Conservation (phyloP, 2,329 filamentous ascomycete genomes). For the Pseudogymnoascus sp. region DNA sequence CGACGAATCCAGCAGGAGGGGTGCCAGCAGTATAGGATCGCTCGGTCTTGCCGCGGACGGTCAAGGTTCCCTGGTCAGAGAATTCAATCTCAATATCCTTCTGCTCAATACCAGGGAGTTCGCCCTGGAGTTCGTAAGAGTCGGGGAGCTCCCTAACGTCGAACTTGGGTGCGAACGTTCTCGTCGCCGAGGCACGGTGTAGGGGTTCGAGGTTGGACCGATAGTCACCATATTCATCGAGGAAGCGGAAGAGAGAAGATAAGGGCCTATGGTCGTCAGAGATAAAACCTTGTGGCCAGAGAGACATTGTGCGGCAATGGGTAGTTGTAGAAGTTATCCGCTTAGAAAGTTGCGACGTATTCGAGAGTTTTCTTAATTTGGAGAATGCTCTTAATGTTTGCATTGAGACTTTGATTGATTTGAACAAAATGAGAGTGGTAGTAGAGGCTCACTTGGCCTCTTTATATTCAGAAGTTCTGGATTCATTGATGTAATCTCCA, state of each 20-base stretch:
- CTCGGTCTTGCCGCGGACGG: slow-evolving; percentile 63
- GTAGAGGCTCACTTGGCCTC: too few relatives aligned
- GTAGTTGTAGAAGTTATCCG: too few relatives aligned
- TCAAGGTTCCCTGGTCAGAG: slow-evolving; percentile 65
- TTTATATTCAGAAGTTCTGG: too few relatives aligned
- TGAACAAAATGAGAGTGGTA: too few relatives aligned
- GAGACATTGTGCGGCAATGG: too few relatives aligned
- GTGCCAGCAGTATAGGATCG: slow-evolving; percentile 52
- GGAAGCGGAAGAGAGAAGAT: slow-evolving; percentile 55
- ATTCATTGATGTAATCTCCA: not conserved
- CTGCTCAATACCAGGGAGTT: slow-evolving; percentile 69
- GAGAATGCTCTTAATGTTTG: too few relatives aligned
- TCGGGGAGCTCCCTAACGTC: slow-evolving; percentile 65
- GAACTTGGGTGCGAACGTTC: slow-evolving; percentile 66
- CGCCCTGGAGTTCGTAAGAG: slow-evolving; percentile 70
- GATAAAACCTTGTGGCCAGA: not conserved
- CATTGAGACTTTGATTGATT: too few relatives aligned
- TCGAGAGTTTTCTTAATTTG: too few relatives aligned
- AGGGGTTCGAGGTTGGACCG: slow-evolving; percentile 23
- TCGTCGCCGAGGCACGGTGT: slow-evolving; percentile 19
- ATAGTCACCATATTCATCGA: slow-evolving; percentile 57
- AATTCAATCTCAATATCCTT: slow-evolving; percentile 72
- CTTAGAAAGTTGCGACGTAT: too few relatives aligned
- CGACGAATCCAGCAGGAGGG: slow-evolving; percentile 42
- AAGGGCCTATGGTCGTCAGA: slow-evolving; percentile 39